Conservation (phyloP, 2,329 filamentous ascomycete species). For the Malbranchea zuffiana region DNA sequence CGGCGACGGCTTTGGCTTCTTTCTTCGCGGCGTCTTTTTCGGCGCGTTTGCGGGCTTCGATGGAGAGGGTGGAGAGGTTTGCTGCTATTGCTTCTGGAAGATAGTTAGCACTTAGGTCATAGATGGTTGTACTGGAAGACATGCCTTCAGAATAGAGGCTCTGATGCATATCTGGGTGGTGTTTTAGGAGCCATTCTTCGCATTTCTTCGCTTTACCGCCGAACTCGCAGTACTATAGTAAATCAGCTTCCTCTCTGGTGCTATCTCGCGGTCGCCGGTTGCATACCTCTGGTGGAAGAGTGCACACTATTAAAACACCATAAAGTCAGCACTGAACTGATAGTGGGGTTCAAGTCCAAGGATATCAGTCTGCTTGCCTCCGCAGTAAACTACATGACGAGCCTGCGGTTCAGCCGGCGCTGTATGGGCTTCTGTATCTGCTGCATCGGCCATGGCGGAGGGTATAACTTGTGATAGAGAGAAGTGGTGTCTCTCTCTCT, state of each 20-base stretch:
- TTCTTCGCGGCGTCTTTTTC: conserved; percentile 97
- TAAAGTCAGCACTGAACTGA: conserved; percentile 5
- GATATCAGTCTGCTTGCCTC: conserved; percentile 35
- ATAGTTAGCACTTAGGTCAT: not conserved
- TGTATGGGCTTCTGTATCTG: conserved; percentile 9
- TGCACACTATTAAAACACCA: conserved; percentile 45
- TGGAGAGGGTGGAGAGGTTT: conserved; percentile 71
- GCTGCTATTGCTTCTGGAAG: conserved; percentile 63
- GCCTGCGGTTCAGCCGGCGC: conserved; percentile 34
- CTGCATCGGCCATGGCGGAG: conserved; percentile 14
- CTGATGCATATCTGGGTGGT: conserved; percentile 62
- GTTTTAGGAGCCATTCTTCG: conserved; percentile 81
- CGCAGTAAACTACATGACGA: conserved; percentile 51
- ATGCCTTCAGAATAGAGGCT: conserved; percentile 77
- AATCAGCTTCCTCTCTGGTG: not conserved
- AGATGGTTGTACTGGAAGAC: not conserved
- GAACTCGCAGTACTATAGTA: conserved; percentile 87
- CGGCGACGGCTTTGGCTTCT: conserved; percentile 81
- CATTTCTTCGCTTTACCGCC: conserved; percentile 94
- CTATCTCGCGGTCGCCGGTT: not conserved
- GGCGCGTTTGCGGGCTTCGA: conserved; percentile 87
- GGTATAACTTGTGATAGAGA: too few relatives aligned
- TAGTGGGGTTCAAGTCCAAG: conserved; percentile 4
- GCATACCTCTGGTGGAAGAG: conserved; percentile 56
- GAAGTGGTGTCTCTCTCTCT: too few relatives aligned